A percentile compares a stretch with the other conserved stretches of the same genome.
These are phyloP conservation scores for Trypanosoma congolense DNA, from an alignment of 208 protist genomes.

Conservation along the genomic window DNA sequence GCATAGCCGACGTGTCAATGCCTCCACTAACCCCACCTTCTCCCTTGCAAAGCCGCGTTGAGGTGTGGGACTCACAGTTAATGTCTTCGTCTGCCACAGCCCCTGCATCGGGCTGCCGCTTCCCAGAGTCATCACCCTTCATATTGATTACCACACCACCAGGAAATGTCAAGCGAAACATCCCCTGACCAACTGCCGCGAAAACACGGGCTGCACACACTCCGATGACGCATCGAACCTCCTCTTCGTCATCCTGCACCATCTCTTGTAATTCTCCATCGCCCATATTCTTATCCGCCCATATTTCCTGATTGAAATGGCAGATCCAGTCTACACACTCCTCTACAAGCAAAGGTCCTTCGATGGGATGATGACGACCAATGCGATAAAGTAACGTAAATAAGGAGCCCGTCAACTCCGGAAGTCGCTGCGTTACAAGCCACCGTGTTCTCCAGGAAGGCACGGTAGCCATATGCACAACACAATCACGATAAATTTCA, in stretches of 20 bases:
- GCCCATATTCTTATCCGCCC: conserved; percentile 15
- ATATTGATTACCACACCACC: conserved; percentile 15
- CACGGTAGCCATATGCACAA: conserved; percentile 38
- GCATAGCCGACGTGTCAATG: too few species aligned
- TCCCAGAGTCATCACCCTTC: background rate
- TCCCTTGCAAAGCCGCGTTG: too few species aligned
- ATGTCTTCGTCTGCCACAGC: background rate
- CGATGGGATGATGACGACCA: conserved; percentile 7
- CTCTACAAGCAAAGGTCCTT: conserved; percentile 15
- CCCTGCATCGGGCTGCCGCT: background rate
- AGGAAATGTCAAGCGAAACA: conserved; percentile 29
- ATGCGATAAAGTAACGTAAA: conserved; percentile 29
- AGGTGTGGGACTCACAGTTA: too few species aligned
- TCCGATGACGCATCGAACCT: conserved; percentile 48
- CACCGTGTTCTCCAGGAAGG: conserved; percentile 62
- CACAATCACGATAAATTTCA: conserved; percentile 30
- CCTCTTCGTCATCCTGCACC: conserved; percentile 47
- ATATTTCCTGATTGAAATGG: conserved; percentile 12
- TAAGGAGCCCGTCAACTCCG: conserved; percentile 36
- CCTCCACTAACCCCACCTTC: too few species aligned
- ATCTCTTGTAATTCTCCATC: conserved; percentile 12
- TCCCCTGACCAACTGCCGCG: conserved; percentile 25
- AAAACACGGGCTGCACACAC: conserved; percentile 34
- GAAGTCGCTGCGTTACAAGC: conserved; percentile 47
- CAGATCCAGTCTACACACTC: conserved; percentile 24